Conservation (phyloP, 2,329 filamentous ascomycete species). For the Cercospora sojina region DNA sequence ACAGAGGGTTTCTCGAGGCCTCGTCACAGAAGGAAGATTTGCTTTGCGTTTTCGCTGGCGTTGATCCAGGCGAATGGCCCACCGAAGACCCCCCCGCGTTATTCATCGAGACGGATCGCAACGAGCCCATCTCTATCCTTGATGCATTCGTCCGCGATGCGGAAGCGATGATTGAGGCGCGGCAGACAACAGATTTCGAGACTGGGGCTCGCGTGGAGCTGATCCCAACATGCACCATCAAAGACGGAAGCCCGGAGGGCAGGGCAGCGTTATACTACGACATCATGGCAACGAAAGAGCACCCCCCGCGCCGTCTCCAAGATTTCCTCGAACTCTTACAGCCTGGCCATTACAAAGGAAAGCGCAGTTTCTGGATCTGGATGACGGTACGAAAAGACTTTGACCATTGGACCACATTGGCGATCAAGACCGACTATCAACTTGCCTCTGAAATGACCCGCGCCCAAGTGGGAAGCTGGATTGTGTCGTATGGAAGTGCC, state of each 20-base stretch:
- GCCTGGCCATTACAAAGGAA: not conserved
- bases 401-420: not conserved
- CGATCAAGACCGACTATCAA: not conserved
- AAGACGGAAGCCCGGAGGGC: not conserved
- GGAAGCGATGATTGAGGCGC: not conserved
- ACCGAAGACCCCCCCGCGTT: not conserved
- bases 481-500: not conserved
- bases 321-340: not conserved
- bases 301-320: not conserved
- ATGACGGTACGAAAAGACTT: not conserved
- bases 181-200: not conserved
- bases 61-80: not conserved
- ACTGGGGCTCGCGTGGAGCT: not conserved
- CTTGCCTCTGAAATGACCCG: not conserved
- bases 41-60: not conserved
- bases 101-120: not conserved
- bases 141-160: not conserved
- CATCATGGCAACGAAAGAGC: not conserved
- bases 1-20: not conserved
- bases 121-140: not conserved
- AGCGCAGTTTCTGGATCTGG: conserved; percentile 1
- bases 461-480: not conserved
- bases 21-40: not conserved
- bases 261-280: not conserved
- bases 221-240: not conserved